Conservation (phyloP, 805 yeast species). For the Nakazawaea wyomingensis region DNA sequence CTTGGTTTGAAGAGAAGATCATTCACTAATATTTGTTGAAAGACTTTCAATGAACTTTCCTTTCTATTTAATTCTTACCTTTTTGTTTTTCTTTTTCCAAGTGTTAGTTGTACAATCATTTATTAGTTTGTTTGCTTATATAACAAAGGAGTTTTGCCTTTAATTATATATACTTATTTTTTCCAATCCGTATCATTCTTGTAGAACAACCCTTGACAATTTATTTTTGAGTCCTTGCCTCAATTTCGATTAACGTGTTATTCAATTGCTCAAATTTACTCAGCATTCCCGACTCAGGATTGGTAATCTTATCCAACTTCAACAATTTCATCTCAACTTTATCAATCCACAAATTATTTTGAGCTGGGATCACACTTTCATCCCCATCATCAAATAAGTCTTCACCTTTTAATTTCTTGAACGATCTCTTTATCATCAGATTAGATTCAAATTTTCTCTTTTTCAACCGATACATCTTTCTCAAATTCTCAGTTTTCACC, state of each 20-base stretch:
- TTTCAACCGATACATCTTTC: slow-evolving; percentile 17
- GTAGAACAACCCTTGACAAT: too few species aligned
- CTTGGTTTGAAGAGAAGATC: too few species aligned
- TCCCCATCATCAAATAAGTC: slow-evolving; percentile 1
- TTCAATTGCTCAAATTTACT: slow-evolving; percentile 25
- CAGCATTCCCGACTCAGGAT: slow-evolving; percentile 22
- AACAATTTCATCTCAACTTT: slow-evolving; percentile 16
- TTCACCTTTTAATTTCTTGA: slow-evolving; percentile 1
- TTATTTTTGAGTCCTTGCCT: not conserved
- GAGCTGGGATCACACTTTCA: not conserved
- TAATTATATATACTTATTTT: not conserved
- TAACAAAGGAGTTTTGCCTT: not conserved
- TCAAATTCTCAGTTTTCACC: slow-evolving; percentile 17
- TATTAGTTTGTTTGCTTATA: slow-evolving; percentile 1
- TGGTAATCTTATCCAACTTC: slow-evolving; percentile 16
- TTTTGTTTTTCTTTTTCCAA: not conserved
- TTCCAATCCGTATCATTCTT: too few species aligned
- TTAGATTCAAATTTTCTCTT: slow-evolving; percentile 14
- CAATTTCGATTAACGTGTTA: slow-evolving; percentile 16
- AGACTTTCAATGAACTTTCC: too few species aligned
- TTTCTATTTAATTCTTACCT: slow-evolving; percentile 1
- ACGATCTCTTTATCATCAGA: not conserved
- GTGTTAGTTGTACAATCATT: not conserved
- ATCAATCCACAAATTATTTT: slow-evolving; percentile 3
- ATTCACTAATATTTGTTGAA: too few species aligned